Evolutionary conservation across 2,329 filamentous ascomycete species (phyloP).

Genomic region (Apiospora koreana): DNA sequence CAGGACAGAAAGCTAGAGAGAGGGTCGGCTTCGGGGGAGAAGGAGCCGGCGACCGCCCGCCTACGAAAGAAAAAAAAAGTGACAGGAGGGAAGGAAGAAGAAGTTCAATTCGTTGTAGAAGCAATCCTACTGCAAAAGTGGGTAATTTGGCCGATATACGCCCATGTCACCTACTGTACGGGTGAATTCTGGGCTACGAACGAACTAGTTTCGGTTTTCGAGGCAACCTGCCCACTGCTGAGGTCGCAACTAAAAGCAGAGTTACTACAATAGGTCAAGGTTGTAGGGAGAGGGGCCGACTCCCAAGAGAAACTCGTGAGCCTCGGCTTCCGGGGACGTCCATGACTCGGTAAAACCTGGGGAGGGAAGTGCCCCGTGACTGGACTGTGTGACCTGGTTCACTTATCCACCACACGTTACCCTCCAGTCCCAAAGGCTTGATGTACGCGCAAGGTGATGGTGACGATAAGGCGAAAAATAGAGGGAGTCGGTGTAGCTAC

Average conservation of each 20-base stretch:
- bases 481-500: neutral
- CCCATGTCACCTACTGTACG: slow-evolving; percentile 1
- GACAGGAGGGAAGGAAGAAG: neutral
- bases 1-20: neutral
- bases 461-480: neutral
- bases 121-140: neutral
- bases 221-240: neutral
- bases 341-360: neutral
- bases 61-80: neutral
- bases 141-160: neutral
- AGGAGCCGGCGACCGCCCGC: neutral
- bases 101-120: neutral
- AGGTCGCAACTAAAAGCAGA: neutral
- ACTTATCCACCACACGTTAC: neutral
- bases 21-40: neutral
- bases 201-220: neutral
- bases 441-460: neutral
- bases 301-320: neutral
- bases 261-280: neutral
- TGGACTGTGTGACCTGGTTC: neutral
- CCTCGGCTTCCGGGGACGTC: neutral
- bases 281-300: neutral
- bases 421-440: too few species aligned
- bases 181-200: neutral
- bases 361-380: neutral